Evolutionary conservation across 164 flowering plant genomes (phyloP).

Genomic region (Liriodendron chinense): DNA sequence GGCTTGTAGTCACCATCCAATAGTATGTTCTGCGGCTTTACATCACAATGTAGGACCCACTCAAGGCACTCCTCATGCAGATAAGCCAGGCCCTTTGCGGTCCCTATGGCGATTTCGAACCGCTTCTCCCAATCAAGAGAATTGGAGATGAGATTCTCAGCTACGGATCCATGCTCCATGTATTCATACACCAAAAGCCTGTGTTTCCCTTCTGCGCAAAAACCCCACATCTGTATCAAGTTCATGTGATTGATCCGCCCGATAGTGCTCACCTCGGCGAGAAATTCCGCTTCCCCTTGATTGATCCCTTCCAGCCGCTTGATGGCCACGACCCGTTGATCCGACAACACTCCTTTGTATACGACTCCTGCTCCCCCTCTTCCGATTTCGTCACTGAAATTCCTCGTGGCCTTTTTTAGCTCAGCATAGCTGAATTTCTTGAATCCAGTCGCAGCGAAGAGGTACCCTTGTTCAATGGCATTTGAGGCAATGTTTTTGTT

Average conservation of each 20-base stretch:
- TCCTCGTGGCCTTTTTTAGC: not conserved
- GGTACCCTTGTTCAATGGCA: slow-evolving; percentile 4
- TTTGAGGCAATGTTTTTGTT: not conserved
- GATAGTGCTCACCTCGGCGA: slow-evolving; percentile 27
- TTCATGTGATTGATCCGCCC: slow-evolving; percentile 37
- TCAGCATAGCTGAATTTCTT: not conserved
- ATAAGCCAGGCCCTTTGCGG: slow-evolving; percentile 37
- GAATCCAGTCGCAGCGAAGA: not conserved
- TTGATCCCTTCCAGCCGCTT: slow-evolving; percentile 21
- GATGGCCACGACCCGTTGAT: slow-evolving; percentile 20
- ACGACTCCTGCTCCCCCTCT: slow-evolving; percentile 21
- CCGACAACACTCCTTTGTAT: slow-evolving; percentile 22
- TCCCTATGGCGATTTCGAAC: slow-evolving; percentile 25
- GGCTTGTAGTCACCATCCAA: slow-evolving; percentile 26
- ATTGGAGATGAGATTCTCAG: slow-evolving; percentile 14
- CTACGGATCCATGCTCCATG: slow-evolving; percentile 33
- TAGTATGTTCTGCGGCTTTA: slow-evolving; percentile 40
- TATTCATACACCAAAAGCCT: slow-evolving; percentile 35
- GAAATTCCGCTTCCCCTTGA: slow-evolving; percentile 29
- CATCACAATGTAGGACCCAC: slow-evolving; percentile 40
- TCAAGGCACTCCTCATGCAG: slow-evolving; percentile 43
- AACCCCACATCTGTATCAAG: slow-evolving; percentile 33
- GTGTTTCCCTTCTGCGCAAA: slow-evolving; percentile 26
- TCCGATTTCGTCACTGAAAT: slow-evolving; percentile 2
- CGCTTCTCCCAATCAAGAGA: slow-evolving; percentile 22